Conservation (phyloP, 306 rosid genomes). For the Sesbania bispinosa region DNA sequence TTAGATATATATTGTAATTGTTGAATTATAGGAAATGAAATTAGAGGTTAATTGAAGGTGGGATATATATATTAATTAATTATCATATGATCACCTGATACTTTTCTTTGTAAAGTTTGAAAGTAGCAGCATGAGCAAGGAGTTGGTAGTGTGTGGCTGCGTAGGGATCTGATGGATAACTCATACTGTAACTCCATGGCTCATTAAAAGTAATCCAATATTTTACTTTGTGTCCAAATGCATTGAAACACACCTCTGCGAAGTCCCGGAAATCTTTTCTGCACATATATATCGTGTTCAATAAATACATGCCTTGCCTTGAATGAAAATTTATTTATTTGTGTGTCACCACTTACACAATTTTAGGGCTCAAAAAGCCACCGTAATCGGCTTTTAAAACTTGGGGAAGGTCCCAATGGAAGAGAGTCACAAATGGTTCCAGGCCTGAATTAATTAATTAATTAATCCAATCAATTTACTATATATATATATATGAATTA, state of each 20-base stretch:
- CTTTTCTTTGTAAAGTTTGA: slow-evolving; percentile 21
- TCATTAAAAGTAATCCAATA: slow-evolving; percentile 31
- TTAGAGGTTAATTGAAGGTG: too few relatives aligned
- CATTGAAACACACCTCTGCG: slow-evolving; percentile 26
- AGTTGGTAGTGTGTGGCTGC: slow-evolving; percentile 17
- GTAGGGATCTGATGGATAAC: neutral
- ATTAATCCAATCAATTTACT: neutral
- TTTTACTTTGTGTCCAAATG: slow-evolving; percentile 29
- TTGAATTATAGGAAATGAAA: neutral
- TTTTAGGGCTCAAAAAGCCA: slow-evolving; percentile 30
- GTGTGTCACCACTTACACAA: slow-evolving; percentile 19
- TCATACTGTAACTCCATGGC: slow-evolving; percentile 28
- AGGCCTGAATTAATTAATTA: slow-evolving; percentile 23
- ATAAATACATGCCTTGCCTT: too few relatives aligned
- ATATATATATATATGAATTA: neutral
- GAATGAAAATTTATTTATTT: too few relatives aligned
- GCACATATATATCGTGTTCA: too few relatives aligned
- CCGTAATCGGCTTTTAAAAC: slow-evolving; percentile 28
- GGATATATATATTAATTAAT: too few relatives aligned
- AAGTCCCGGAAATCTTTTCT: slow-evolving; percentile 25
- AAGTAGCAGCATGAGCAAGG: slow-evolving; percentile 31
- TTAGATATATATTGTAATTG: too few relatives aligned
- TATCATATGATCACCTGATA: too few relatives aligned
- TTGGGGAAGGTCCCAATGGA: slow-evolving; percentile 43
- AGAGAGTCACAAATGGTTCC: slow-evolving; percentile 34